A percentile compares a stretch with the other conserved stretches of the same genome.
Conservation (phyloP, 805 yeast species). For the Torulaspora microellipsoides region DNA sequence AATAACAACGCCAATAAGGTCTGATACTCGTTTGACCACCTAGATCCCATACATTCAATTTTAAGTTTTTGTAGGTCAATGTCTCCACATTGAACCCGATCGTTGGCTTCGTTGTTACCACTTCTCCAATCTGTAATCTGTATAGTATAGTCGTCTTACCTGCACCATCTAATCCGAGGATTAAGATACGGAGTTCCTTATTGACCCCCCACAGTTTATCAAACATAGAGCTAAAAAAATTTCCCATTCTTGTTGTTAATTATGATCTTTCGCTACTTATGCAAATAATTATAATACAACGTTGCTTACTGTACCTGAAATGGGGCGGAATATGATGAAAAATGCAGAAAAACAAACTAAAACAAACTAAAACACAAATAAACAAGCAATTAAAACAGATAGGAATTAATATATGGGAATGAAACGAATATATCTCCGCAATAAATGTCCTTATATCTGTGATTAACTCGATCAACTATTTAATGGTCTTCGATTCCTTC, state of each 20-base stretch:
- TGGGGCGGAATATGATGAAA: too few species aligned
- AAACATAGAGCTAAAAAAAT: constrained; percentile 81
- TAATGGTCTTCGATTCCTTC: too few species aligned
- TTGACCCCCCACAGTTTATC: constrained; percentile 84
- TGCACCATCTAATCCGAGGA: constrained; percentile 92
- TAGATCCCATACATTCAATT: constrained; percentile 93
- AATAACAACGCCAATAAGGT: constrained; percentile 97
- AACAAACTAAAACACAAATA: too few species aligned
- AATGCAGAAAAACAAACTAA: too few species aligned
- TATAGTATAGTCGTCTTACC: constrained; percentile 95
- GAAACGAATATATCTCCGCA: too few species aligned
- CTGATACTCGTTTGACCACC: constrained; percentile 96
- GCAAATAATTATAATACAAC: too few species aligned
- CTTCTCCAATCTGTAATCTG: constrained; percentile 82
- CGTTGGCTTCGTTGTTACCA: constrained; percentile 70
- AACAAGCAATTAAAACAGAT: too few species aligned
- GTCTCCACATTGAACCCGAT: constrained; percentile 97
- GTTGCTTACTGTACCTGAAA: too few species aligned
- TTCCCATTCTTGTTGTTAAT: constrained; percentile 56
- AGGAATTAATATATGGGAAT: too few species aligned
- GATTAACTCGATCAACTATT: too few species aligned
- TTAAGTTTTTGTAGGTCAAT: constrained; percentile 77
- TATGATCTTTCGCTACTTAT: too few species aligned
- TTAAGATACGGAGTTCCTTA: constrained; percentile 85
- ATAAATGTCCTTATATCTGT: too few species aligned